phyloP scores from a whole-genome alignment of 306 rosid species.

The Arachis stenosperma region DNA sequence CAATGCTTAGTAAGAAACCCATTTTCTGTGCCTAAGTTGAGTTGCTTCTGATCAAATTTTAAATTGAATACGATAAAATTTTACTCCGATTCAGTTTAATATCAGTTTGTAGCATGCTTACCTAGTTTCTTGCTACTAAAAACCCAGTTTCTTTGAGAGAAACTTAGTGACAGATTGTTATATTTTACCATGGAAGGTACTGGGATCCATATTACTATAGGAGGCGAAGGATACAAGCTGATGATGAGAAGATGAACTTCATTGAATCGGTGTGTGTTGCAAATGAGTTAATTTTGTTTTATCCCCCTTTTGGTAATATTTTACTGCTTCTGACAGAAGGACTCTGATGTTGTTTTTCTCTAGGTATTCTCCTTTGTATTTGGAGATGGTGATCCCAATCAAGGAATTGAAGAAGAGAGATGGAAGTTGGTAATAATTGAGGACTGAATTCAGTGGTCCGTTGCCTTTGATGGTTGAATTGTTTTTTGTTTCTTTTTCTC shows the following conservation, averaged over 20 bases:
- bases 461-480: slow-evolving; percentile 58
- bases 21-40: slow-evolving; percentile 14
- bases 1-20: not conserved
- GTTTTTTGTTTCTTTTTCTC: not conserved
- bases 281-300: slow-evolving; percentile 31
- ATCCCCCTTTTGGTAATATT: not conserved
- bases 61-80: not conserved
- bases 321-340: slow-evolving; percentile 15
- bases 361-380: slow-evolving; percentile 96
- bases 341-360: slow-evolving; percentile 33
- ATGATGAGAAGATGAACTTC: slow-evolving; percentile 78
- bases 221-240: slow-evolving; percentile 70
- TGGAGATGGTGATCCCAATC: slow-evolving; percentile 99
- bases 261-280: slow-evolving; percentile 82
- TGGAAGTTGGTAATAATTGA: slow-evolving; percentile 99
- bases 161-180: slow-evolving; percentile 6
- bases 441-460: slow-evolving; percentile 90
- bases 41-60: not conserved
- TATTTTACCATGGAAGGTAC: slow-evolving; percentile 61
- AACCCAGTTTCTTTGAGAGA: slow-evolving; percentile 25
- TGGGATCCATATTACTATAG: slow-evolving; percentile 98
- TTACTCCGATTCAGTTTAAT: slow-evolving; percentile 2
- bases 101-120: slow-evolving; percentile 4
- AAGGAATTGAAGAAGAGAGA: slow-evolving; percentile 99
- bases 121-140: slow-evolving; percentile 19